phyloP scores from a whole-genome alignment of 176 grass and related monocot genomes.

The Tuctoria greenei region DNA sequence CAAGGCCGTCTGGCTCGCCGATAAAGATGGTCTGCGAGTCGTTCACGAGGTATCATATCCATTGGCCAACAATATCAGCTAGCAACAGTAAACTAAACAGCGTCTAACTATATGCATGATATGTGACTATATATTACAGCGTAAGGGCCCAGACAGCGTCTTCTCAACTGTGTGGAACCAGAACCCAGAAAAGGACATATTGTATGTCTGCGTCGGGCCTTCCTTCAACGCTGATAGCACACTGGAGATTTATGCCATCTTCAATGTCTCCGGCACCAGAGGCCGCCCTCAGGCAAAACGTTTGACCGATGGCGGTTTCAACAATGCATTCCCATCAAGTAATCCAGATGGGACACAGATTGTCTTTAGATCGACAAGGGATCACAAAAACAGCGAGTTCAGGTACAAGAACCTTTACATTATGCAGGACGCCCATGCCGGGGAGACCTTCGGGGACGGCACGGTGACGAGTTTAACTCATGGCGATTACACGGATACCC shows the following conservation, averaged over 20 bases:
- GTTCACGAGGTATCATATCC: not conserved
- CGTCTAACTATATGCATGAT: fast-evolving
- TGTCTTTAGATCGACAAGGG: constrained; percentile 40
- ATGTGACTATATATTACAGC: not conserved
- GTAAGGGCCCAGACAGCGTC: not conserved
- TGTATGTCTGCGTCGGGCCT: constrained; percentile 2
- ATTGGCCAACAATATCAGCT: no score
- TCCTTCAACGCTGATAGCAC: not conserved
- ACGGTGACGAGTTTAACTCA: not conserved
- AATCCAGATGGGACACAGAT: not conserved
- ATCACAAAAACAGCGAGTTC: not conserved
- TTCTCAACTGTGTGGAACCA: constrained; percentile 47
- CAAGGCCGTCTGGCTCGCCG: constrained; percentile 45
- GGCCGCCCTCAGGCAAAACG: not conserved
- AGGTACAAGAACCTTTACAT: constrained; percentile 42
- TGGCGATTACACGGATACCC: constrained; percentile 22
- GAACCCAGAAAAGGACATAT: constrained; percentile 13
- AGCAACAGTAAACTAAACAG: no score
- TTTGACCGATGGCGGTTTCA: not conserved
- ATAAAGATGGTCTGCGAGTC: constrained; percentile 22
- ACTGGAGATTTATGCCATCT: constrained; percentile 11
- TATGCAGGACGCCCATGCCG: constrained; percentile 35
- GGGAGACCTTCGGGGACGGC: not conserved
- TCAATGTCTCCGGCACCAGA: not conserved
- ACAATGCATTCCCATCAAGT: constrained; percentile 31